phyloP scores from a whole-genome alignment of 768 basidiomycete genomes.

The Boletus rufocinnamomeus region DNA sequence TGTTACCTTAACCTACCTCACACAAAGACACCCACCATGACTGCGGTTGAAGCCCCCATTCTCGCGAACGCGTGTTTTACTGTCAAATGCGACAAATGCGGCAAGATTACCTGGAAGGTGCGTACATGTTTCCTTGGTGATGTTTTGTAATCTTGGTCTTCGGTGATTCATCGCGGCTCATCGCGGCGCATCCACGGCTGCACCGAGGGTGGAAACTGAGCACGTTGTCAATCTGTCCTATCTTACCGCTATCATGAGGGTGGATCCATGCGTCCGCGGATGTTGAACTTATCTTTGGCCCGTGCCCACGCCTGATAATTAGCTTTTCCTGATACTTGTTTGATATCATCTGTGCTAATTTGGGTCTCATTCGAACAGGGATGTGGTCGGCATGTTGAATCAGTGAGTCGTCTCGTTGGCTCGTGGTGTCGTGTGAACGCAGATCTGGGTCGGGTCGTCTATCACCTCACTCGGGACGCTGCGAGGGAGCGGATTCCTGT shows the following conservation, averaged over 20 bases:
- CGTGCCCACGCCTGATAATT: conserved; percentile 4
- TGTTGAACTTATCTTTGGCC: conserved; percentile 16
- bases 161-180: conserved; percentile 23
- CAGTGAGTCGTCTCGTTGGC: conserved; percentile 45
- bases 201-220: conserved; percentile 18
- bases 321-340: not conserved
- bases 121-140: conserved; percentile 36
- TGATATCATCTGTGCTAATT: conserved; percentile 9
- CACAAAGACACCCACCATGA: conserved; percentile 27
- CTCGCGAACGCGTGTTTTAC: conserved; percentile 56
- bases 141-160: conserved; percentile 18
- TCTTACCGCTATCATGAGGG: conserved; percentile 11
- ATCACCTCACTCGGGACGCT: conserved; percentile 9
- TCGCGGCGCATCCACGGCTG: conserved; percentile 21
- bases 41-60: conserved; percentile 22
- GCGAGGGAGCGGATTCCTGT: conserved; percentile 16
- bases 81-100: conserved; percentile 61
- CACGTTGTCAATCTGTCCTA: conserved; percentile 7
- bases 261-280: conserved; percentile 18
- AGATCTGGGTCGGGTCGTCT: conserved; percentile 21
- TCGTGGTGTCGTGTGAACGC: conserved; percentile 15
- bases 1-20: conserved; percentile 37
- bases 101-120: conserved; percentile 74
- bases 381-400: conserved; percentile 66
- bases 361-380: conserved; percentile 46